phyloP scores from a whole-genome alignment of 2,329 filamentous ascomycete genomes.

The Emydomyces testavorans region DNA sequence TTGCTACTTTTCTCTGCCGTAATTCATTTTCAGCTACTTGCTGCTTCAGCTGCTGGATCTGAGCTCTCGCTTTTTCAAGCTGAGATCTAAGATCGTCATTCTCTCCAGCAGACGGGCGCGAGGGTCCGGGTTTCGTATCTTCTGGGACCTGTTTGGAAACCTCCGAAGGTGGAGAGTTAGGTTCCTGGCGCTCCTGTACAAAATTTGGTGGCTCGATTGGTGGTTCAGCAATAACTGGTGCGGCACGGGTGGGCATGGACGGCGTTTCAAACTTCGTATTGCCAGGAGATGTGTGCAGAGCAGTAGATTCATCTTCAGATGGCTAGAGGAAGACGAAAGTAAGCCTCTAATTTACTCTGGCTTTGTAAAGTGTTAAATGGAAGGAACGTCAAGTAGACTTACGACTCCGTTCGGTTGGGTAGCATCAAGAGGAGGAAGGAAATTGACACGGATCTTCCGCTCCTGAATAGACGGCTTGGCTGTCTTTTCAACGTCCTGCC shows the following conservation, averaged over 20 bases:
- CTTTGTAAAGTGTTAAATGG: not conserved
- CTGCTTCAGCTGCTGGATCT: conserved; percentile 56
- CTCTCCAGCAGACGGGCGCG: conserved; percentile 33
- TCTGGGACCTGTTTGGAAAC: not conserved
- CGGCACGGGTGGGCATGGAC: conserved; percentile 34
- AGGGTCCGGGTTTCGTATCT: conserved; percentile 20
- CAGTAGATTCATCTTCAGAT: conserved; percentile 39
- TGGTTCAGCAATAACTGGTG: conserved; percentile 26
- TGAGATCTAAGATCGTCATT: conserved; percentile 58
- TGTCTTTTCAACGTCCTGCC: conserved; percentile 59
- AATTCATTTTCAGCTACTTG: conserved; percentile 56
- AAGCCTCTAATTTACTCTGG: not conserved
- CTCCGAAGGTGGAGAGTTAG: conserved; percentile 7
- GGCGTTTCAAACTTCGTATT: conserved; percentile 37
- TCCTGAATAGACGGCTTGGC: conserved; percentile 73
- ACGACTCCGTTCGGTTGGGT: conserved; percentile 29
- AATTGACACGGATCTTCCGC: conserved; percentile 89
- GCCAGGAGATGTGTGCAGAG: conserved; percentile 45
- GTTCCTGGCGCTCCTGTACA: conserved; percentile 13
- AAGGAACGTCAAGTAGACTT: conserved; percentile 17
- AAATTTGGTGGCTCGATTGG: conserved; percentile 20
- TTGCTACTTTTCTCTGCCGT: conserved; percentile 63
- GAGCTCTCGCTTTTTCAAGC: conserved; percentile 61
- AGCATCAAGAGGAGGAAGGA: conserved; percentile 47
- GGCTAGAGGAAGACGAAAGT: conserved; percentile 7